Percentiles rank a stretch among this genome's conserved stretches.
Conservation (phyloP, 176 grass and related monocot genomes). For the Phoenix dactylifera region DNA sequence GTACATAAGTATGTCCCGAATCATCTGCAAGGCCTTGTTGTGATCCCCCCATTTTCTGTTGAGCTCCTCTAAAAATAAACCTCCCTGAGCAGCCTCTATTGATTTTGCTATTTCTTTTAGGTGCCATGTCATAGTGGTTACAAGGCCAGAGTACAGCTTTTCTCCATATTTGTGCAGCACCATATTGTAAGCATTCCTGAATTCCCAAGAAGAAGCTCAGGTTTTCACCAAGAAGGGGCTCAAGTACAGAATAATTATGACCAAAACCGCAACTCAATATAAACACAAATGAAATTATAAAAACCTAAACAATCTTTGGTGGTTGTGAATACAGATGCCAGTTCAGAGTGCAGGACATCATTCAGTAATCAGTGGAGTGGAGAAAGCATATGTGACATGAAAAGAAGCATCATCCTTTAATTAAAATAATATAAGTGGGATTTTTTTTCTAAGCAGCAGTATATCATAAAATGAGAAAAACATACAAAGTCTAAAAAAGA, state of each 20-base stretch:
- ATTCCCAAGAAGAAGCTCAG: background rate
- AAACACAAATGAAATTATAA: too few relatives aligned
- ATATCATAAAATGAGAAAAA: too few relatives aligned
- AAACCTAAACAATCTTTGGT: too few relatives aligned
- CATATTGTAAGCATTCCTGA: slow-evolving; percentile 97
- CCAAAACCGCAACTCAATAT: too few relatives aligned
- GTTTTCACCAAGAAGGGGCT: background rate
- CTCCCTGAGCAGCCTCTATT: background rate
- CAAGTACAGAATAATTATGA: background rate
- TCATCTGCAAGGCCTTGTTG: background rate
- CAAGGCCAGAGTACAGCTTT: slow-evolving; percentile 29
- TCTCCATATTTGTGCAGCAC: slow-evolving; percentile 93
- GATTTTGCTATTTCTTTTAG: slow-evolving; percentile 9
- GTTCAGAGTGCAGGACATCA: too few relatives aligned
- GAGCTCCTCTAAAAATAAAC: slow-evolving; percentile 19
- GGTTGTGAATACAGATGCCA: too few relatives aligned
- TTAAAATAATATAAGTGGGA: too few relatives aligned
- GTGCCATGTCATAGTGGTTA: slow-evolving; percentile 9
- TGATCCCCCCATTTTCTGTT: slow-evolving; percentile 19
- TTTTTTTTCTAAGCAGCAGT: too few relatives aligned
- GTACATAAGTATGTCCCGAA: background rate
- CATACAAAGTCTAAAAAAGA: too few relatives aligned
- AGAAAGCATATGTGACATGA: too few relatives aligned
- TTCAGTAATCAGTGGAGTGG: too few relatives aligned
- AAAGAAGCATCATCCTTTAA: too few relatives aligned